These are phyloP conservation scores for Pichia ethanolica DNA, from an alignment of 805 yeast genomes.

Conservation along the genomic window DNA sequence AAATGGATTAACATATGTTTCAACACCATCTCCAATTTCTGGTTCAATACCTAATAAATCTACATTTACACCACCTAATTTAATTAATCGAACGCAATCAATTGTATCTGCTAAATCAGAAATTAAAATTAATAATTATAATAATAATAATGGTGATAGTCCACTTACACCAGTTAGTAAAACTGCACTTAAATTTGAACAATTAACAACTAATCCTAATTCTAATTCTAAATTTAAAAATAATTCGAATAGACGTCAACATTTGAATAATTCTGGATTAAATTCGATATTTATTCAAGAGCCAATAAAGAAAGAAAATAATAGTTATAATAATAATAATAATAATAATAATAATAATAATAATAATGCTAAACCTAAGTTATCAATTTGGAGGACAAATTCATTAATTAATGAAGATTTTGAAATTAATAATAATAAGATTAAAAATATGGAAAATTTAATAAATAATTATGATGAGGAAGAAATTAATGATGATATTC, in stretches of 20 bases:
- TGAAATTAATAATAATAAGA: too few species aligned
- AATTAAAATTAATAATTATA: neutral
- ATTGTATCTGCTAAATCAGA: neutral
- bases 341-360: too few species aligned
- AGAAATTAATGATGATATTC: too few species aligned
- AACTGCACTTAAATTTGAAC: conserved; percentile 7
- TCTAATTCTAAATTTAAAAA: neutral
- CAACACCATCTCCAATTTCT: neutral
- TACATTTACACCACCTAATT: neutral
- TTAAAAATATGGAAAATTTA: too few species aligned
- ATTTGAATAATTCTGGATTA: too few species aligned
- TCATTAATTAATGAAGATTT: too few species aligned
- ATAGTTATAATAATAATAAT: too few species aligned
- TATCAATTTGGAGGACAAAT: neutral
- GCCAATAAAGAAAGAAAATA: too few species aligned
- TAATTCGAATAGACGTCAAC: too few species aligned
- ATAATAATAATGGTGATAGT: neutral
- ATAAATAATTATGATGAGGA: too few species aligned
- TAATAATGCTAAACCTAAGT: neutral
- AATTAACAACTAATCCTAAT: neutral
- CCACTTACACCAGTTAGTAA: conserved; percentile 9
- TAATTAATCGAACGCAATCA: neutral
- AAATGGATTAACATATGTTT: neutral
- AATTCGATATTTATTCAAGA: too few species aligned
- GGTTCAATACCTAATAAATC: neutral